Base-by-base conservation (phyloP, 768 basidiomycete species). In the Xerocomellus chrysenteron region DNA sequence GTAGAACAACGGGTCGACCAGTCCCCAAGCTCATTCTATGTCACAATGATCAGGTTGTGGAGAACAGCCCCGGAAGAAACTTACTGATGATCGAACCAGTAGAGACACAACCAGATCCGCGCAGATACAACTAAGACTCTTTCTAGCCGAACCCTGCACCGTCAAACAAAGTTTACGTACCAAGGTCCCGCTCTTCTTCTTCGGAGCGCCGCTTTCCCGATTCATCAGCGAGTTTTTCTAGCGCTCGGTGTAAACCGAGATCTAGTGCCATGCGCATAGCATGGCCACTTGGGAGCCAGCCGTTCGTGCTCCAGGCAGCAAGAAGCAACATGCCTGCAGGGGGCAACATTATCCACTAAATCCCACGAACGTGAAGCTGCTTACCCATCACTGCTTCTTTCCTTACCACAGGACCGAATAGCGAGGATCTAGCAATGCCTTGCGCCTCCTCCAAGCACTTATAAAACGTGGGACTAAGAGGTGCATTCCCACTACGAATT, bases 231-330 rank as follows among this genome's bases (percentile, higher is more conserved):
- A 98, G 80, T 69, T 93, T 96, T 68, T 96, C 94, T 43, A 97
- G 73, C 11, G 95, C 95, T 43, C 91, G 87, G 69, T 98, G 93
- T 21, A 98, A 79, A 33, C 94, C 93, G 50, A 98, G 86, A 68
- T 97, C 94, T 51, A 96, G 76, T 21, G 92, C 94, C 92, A 96
- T 96, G 50, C 95, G 85, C 85, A 97, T 87, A 7, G 95, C 95
- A 67, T 98, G 95, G 3, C 95, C 95, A 64, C 90, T 90, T 10
- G 94, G 93, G 45, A 98, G 80, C 92, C 93, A 98, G 0, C 93
- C 94, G 59, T 94, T 93, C 37, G 93, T 92, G 66, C 88, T 91
- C 92, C 93, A 96, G 6, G 94, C 92, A 30, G 93, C 91, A 45
- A 97, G 78, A 32, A 98, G 78, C 12, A 96, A 75, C 92, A 94